Evolutionary conservation across 2,329 filamentous ascomycete species (phyloP).

Genomic region (Ophiocordyceps camponoti-floridani): DNA sequence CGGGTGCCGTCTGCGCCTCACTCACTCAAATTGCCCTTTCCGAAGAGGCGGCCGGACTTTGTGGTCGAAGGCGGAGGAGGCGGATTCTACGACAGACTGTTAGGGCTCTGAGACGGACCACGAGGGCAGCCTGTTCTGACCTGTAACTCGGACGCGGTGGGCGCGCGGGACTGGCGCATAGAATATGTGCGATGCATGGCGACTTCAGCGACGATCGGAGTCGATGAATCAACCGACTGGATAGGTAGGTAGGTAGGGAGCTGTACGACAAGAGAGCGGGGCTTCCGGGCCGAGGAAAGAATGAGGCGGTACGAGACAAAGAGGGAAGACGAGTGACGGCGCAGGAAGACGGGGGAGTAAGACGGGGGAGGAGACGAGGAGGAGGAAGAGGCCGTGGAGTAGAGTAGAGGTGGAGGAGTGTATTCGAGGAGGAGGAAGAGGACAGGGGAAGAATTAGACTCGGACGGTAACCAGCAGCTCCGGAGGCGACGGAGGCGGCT

Average conservation of each 20-base stretch:
- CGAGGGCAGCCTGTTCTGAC: conserved; percentile 14
- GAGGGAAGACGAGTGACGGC: neutral
- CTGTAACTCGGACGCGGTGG: conserved; percentile 67
- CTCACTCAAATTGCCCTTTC: conserved; percentile 71
- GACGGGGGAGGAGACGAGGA: neutral
- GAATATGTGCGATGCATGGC: conserved; percentile 96
- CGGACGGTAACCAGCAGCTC: neutral
- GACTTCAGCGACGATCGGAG: conserved; percentile 4
- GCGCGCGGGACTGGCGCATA: conserved; percentile 92
- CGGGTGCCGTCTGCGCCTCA: conserved; percentile 5
- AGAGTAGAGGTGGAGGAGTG: conserved; percentile 1
- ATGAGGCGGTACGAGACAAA: neutral
- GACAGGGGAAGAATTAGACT: neutral
- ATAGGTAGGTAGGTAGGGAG: neutral
- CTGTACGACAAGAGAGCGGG: neutral
- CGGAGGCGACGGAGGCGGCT: conserved; percentile 2
- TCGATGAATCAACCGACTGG: neutral
- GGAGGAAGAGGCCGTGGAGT: neutral
- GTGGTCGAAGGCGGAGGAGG: conserved; percentile 83
- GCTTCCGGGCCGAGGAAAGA: neutral
- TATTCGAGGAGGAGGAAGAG: neutral
- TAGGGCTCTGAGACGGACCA: neutral
- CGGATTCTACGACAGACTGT: conserved; percentile 49
- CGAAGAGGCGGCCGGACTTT: conserved; percentile 80
- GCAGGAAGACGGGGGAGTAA: neutral